Evolutionary conservation across 2,329 filamentous ascomycete genomes (phyloP), one percentile per base, ranked within the genome.

Genomic region (Neonectria hederae): DNA sequence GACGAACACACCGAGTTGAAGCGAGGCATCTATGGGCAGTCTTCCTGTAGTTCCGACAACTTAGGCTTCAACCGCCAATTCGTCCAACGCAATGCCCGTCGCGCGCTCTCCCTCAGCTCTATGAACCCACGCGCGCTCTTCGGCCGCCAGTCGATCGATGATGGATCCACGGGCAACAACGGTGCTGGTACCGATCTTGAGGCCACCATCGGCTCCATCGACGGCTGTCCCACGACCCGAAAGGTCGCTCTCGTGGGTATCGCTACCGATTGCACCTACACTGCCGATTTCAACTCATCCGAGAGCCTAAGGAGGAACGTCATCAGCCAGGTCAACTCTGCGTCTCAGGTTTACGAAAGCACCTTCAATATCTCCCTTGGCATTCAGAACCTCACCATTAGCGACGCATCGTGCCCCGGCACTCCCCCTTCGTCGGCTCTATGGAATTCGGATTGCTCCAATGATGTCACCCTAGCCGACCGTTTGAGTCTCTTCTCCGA

Each of bases 331-430:
- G 91, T 99, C 77, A 97, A 97, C 80, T 84, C 89, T 48, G 96
- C 96, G 0, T 97, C 95, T 2, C 87, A 89, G 66, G 81, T 97
- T 10, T 99, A 96, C 75, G 96, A 99, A 78, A 88, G 85, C 71
- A 92, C 92, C 8, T 98, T 99, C 82, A 97, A 97, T 79, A 95
- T 99, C 72, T 95, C 94, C 0, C 88, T 99, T 38, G 96, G 94
- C 46, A 88, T 99, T 65, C 89, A 90, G 70, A 97, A 97, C 75
- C 80, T 99, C 57, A 92, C 93, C 30, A 87, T 97, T 65, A 92
- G 88, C 61, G 88, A 92, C 48, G 79, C 85, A 4, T 82, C 83
- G n/a, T 99, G 96, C 74, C 93, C 95, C 0, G 87, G 87, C 4
- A 86, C 88, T 0, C 81, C 91, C 6, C 84, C 89, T 10, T 75